phyloP scores from a whole-genome alignment of 2,329 filamentous ascomycete genomes.

The Alternaria sp. region DNA sequence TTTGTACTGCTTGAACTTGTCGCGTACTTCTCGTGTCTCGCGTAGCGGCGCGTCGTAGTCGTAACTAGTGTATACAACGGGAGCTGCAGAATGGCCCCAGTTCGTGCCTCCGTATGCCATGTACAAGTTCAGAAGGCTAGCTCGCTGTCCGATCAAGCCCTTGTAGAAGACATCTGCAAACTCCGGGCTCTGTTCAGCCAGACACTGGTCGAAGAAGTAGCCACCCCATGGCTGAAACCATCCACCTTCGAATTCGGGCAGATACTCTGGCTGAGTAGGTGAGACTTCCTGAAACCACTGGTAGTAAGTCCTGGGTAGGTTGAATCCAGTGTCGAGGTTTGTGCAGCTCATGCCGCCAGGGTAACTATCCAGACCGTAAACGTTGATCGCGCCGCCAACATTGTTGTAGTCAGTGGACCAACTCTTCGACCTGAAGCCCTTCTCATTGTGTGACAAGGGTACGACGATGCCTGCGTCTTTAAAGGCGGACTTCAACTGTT shows the following conservation, averaged over 20 bases:
- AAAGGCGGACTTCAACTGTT: constrained; percentile 57
- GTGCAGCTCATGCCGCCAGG: constrained; percentile 58
- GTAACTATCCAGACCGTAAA: constrained; percentile 58
- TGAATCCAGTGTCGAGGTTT: constrained; percentile 58
- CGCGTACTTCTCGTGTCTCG: constrained; percentile 60
- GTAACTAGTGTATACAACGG: constrained; percentile 56
- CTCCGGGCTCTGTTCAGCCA: constrained; percentile 53
- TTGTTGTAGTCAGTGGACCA: constrained; percentile 64
- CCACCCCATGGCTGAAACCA: constrained; percentile 63
- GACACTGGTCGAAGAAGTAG: constrained; percentile 59
- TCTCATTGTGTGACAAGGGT: constrained; percentile 59
- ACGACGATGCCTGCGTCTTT: constrained; percentile 57
- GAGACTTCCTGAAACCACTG: constrained; percentile 65
- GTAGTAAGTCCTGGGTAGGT: constrained; percentile 60
- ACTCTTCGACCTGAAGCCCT: constrained; percentile 56
- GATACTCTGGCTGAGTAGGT: constrained; percentile 59
- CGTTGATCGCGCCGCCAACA: constrained; percentile 61
- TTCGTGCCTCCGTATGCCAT: constrained; percentile 62
- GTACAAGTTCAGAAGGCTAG: constrained; percentile 59
- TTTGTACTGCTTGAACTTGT: constrained; percentile 63
- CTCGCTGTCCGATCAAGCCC: constrained; percentile 60
- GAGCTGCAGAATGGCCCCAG: constrained; percentile 58
- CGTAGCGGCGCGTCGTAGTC: constrained; percentile 59
- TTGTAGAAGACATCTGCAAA: constrained; percentile 65
- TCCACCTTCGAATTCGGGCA: constrained; percentile 62